Percentiles rank a stretch among this genome's conserved stretches.
Evolutionary conservation across 352 stramenopile genomes (phyloP).

Genomic region (Thalassiosira allenii): DNA sequence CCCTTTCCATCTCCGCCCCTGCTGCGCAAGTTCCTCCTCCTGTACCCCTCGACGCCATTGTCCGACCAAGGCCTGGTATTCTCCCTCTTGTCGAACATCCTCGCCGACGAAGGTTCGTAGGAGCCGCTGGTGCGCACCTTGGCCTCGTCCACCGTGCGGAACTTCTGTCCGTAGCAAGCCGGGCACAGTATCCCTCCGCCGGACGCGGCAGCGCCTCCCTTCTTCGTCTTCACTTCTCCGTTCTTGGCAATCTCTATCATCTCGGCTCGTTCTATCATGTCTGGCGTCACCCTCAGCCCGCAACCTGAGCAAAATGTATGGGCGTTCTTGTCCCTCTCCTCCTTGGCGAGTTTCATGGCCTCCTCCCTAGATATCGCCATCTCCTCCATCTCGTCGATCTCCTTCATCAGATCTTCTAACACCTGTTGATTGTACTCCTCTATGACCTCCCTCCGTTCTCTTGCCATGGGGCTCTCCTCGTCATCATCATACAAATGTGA

Average conservation of each 20-base stretch:
- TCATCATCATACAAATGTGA: constrained; percentile 11
- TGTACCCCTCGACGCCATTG: too few relatives aligned
- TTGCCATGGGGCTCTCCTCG: constrained; percentile 39
- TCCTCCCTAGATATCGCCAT: constrained; percentile 50
- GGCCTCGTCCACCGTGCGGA: constrained; percentile 33
- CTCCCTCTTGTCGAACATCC: constrained; percentile 16
- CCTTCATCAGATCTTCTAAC: constrained; percentile 38
- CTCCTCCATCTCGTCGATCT: constrained; percentile 49
- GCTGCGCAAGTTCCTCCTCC: too few relatives aligned
- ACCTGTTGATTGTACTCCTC: constrained; percentile 43
- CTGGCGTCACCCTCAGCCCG: constrained; percentile 39
- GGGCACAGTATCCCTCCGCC: constrained; percentile 41
- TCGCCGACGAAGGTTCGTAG: too few relatives aligned
- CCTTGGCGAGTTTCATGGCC: constrained; percentile 18
- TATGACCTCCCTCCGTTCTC: constrained; percentile 18
- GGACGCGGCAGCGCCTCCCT: too few relatives aligned
- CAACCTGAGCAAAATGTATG: constrained; percentile 37
- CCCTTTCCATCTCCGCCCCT: too few relatives aligned
- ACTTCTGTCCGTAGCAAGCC: constrained; percentile 36
- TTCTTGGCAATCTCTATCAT: too few relatives aligned
- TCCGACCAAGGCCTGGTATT: too few relatives aligned
- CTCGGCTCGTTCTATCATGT: constrained; percentile 36
- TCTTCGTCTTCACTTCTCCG: too few relatives aligned
- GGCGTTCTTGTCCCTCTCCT: not conserved
- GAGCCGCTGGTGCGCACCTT: constrained; percentile 8